Base-by-base conservation (phyloP, 2,329 filamentous ascomycete genomes). In the Hymenoscyphus occultus region DNA sequence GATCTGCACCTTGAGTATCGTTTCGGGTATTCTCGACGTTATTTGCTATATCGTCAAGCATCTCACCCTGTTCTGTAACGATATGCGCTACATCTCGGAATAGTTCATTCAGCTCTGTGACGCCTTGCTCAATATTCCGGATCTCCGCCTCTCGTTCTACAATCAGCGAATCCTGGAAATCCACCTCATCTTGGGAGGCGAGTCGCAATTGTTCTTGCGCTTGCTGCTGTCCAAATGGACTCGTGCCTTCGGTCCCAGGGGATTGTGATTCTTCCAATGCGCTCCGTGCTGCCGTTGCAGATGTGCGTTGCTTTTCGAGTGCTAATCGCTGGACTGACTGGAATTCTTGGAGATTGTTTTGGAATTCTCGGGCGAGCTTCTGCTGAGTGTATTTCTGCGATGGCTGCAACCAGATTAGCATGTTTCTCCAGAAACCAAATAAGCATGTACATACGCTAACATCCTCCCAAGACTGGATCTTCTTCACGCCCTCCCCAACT, bases 21-120 rank as follows among this genome's bases (percentile, higher is more conserved):
- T 90, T 87, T 67, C 90, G 85, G 57, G 93, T 91, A 68, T 88
- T 89, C 77, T 95, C 88, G 6, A 98, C 92, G 72, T 97, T 97
- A 71, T 92, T 89, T 68, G 88, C 88, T 73, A 99, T 96, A 19
- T 91, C 91, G 74, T 94, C 90, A 39, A 99, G 82, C 78, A 91
- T 87, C 72, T 92, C 91, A 60, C 95, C 95, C 79, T 99, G 95
- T 79, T 98, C 94, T 67, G 87, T 87, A 60, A 99, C 93, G 77
- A 99, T 97, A 77, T 97, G 93, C 58, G 94, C 95, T n/a, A 99
- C 93, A 80, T 99, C 94, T 68, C 93, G 86, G 83, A 99, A 99
- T 56, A 99, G 84, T 74, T 98, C 95, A 74, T 99, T 99, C 68
- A 99, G 81, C 74, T 99, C 95, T 63, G 91, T 91, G 6, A 99